phyloP scores from a whole-genome alignment of 495 filamentous ascomycete genomes.

The Cryomyces minteri region DNA sequence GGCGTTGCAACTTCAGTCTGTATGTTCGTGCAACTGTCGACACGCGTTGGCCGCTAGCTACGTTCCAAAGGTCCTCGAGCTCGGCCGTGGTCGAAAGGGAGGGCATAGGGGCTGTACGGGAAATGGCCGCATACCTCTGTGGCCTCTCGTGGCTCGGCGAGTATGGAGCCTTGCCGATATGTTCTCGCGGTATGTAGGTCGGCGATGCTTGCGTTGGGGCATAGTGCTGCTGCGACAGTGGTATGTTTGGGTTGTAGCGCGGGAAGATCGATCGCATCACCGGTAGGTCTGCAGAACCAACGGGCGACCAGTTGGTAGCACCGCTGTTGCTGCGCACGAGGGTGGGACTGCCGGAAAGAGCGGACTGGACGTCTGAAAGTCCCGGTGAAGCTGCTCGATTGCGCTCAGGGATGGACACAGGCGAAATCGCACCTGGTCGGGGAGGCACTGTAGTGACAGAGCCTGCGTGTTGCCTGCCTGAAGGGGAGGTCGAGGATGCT shows the following conservation, averaged over 20 bases:
- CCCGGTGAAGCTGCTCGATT: not conserved
- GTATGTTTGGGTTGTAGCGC: constrained; percentile 52
- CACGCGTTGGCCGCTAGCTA: constrained; percentile 33
- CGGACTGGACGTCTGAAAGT: not conserved
- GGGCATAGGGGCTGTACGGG: constrained; percentile 4
- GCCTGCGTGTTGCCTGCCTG: not conserved
- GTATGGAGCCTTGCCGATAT: constrained; percentile 38
- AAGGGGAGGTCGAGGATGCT: not conserved
- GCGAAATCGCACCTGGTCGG: not conserved
- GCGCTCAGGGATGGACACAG: not conserved
- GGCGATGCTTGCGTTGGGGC: constrained; percentile 37
- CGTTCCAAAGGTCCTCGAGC: constrained; percentile 31
- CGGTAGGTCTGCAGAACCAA: constrained; percentile 16
- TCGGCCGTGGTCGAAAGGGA: constrained; percentile 23
- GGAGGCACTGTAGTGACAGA: not conserved
- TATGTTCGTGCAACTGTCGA: constrained; percentile 22
- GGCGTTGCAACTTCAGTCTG: constrained; percentile 23
- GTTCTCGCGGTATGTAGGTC: constrained; percentile 32
- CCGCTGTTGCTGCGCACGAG: constrained; percentile 13
- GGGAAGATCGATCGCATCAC: constrained; percentile 63
- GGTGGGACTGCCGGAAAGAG: constrained; percentile 1
- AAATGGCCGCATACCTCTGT: constrained; percentile 4
- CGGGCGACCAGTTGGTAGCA: constrained; percentile 9
- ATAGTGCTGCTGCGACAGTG: constrained; percentile 51
- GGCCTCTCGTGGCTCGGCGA: constrained; percentile 21